Evolutionary conservation across 352 stramenopile genomes (phyloP), one percentile per base, ranked within the genome.

Genomic region (Pythium utonaiense): DNA sequence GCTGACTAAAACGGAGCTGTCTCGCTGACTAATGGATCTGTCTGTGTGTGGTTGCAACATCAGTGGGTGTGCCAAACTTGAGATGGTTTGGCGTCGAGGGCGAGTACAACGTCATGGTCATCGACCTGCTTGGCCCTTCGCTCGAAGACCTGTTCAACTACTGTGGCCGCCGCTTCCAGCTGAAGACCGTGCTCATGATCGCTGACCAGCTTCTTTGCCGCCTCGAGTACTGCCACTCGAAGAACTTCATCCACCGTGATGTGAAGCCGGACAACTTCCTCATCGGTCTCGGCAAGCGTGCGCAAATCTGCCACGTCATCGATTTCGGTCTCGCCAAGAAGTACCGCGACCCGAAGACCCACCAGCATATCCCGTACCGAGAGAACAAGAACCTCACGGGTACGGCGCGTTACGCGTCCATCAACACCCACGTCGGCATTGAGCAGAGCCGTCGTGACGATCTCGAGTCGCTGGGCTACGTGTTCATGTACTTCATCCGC

Each of bases 61-160:
- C n/a, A 98, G 95, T 99, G 51, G 97, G 97, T 47, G 98, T 99
- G 55, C 96, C 97, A 4, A 98, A 98, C 70, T 89, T 99, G 30
- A 89, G 95, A 64, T 99, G 97, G 96, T 99, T 99, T 71, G 97
- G 97, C 44, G 96, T 99, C 22, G 97, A 99, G 81, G 97, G 96
- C 51, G 96, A 99, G 73, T 99, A 99, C 86, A 99, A 99, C 67
- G 97, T 99, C 31, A 99, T 99, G 97, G 97, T 99, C 22, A 96
- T 99, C 51, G 98, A 99, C 73, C 76, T 99, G 40, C 80, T 99
- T 7, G 98, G 98, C 14, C 97, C 97, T 6, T 99, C 91, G 44
- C 78, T 95, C 9, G 86, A 95, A 45, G 83, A 95, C 53, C 66
- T 96, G 36, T 96, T 96, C 74, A 96, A 94, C 71, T 93, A 92